Conservation (phyloP, 2,329 filamentous ascomycete species). For the Akanthomyces uredinophilus region DNA sequence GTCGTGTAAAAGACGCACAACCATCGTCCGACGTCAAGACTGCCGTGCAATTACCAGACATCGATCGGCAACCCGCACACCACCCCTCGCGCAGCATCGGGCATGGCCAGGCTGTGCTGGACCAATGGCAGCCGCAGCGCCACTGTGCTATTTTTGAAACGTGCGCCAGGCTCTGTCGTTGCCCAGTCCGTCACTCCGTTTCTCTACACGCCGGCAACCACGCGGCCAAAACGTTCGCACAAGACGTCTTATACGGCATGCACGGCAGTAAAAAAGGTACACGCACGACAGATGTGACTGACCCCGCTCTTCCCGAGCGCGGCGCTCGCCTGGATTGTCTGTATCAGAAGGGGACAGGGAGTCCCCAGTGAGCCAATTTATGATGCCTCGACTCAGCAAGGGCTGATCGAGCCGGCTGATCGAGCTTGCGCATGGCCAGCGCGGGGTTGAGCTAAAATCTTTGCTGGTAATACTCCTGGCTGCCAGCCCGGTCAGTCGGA, state of each 20-base stretch:
- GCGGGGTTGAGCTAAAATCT: conserved; percentile 1
- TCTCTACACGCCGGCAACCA: neutral
- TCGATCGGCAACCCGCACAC: neutral
- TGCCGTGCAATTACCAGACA: neutral
- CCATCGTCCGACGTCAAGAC: neutral
- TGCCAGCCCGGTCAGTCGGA: neutral
- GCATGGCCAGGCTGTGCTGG: neutral
- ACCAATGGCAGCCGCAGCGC: neutral
- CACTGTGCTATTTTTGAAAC: conserved; percentile 5
- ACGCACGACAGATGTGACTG: neutral
- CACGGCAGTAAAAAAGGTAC: neutral
- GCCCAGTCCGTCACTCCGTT: neutral
- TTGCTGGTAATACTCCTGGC: neutral
- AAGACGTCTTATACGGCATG: neutral
- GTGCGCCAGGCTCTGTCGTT: neutral
- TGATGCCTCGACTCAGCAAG: neutral
- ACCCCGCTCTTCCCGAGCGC: neutral
- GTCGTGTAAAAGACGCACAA: neutral
- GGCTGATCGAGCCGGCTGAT: conserved; percentile 4
- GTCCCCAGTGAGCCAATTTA: neutral
- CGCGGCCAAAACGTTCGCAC: neutral
- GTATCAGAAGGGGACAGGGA: neutral
- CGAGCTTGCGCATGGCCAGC: neutral
- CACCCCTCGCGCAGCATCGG: neutral
- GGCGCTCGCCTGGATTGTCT: neutral